A percentile compares a stretch with the other conserved stretches of the same genome.
phyloP scores from a whole-genome alignment of 2,329 filamentous ascomycete genomes.

The Trichoderma atrobrunneum region DNA sequence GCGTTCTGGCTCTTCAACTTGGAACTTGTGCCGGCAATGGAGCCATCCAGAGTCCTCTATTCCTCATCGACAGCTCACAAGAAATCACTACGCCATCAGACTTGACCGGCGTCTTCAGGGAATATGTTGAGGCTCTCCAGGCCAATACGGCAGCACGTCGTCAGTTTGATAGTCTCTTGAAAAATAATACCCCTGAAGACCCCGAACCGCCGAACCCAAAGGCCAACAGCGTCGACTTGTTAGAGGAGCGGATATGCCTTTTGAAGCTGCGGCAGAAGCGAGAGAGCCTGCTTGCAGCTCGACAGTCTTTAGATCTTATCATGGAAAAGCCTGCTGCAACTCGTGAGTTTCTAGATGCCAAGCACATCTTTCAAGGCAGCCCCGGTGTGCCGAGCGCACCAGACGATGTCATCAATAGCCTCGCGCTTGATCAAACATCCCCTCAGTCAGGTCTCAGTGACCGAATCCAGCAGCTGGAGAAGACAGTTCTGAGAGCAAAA shows the following conservation, averaged over 20 bases:
- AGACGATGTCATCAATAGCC: slow-evolving; percentile 48
- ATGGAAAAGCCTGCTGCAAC: slow-evolving; percentile 51
- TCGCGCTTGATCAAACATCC: slow-evolving; percentile 42
- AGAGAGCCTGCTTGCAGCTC: slow-evolving; percentile 48
- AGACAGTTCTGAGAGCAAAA: slow-evolving; percentile 57
- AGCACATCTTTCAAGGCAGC: slow-evolving; percentile 46
- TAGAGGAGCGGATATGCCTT: slow-evolving; percentile 52
- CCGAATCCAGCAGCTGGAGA: slow-evolving; percentile 54
- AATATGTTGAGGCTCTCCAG: slow-evolving; percentile 54
- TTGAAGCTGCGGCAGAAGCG: slow-evolving; percentile 53
- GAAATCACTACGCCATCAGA: slow-evolving; percentile 37
- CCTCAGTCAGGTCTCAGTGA: slow-evolving; percentile 44
- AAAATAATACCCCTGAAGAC: slow-evolving; percentile 23
- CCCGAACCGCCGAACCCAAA: slow-evolving; percentile 24
- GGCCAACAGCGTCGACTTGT: slow-evolving; percentile 24
- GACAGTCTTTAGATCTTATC: slow-evolving; percentile 51
- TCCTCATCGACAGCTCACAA: slow-evolving; percentile 44
- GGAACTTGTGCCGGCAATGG: slow-evolving; percentile 45
- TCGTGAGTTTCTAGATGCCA: slow-evolving; percentile 48
- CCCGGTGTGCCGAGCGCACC: slow-evolving; percentile 50
- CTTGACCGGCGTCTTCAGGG: slow-evolving; percentile 48
- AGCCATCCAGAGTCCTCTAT: slow-evolving; percentile 44
- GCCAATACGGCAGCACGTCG: slow-evolving; percentile 51
- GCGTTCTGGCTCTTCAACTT: slow-evolving; percentile 53
- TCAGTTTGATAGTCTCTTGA: slow-evolving; percentile 43